Evolutionary conservation across 2,329 filamentous ascomycete genomes (phyloP).

Genomic region (Hypoxylon sp.): DNA sequence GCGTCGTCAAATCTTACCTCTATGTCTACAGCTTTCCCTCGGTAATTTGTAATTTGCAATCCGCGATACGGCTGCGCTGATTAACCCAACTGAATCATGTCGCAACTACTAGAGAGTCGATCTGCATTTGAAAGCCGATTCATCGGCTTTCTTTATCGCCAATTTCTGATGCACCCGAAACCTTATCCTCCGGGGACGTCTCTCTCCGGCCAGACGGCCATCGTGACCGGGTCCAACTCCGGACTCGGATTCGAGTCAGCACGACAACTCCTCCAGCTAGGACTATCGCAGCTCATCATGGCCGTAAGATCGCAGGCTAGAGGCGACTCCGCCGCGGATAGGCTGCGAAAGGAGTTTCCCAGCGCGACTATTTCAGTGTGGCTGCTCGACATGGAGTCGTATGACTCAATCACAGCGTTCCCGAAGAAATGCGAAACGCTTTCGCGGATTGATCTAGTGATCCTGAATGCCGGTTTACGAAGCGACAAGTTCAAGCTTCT

Average conservation of each 20-base stretch:
- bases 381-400: conserved; percentile 39
- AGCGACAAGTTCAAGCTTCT: conserved; percentile 16
- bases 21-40: not conserved
- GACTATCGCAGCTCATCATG: conserved; percentile 28
- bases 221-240: conserved; percentile 35
- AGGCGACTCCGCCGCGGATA: conserved; percentile 30
- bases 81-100: conserved; percentile 47
- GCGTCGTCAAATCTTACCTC: not conserved
- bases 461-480: conserved; percentile 34
- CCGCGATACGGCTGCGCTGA: not conserved
- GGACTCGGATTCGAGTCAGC: conserved; percentile 35
- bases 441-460: conserved; percentile 29
- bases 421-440: conserved; percentile 29
- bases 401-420: conserved; percentile 32
- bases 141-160: conserved; percentile 56
- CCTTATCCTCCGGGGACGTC: conserved; percentile 37
- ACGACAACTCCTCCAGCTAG: conserved; percentile 30
- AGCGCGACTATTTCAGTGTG: conserved; percentile 27
- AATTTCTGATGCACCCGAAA: conserved; percentile 38
- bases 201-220: conserved; percentile 30
- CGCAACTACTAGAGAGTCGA: conserved; percentile 52
- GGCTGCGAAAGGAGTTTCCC: conserved; percentile 29
- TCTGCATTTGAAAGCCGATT: conserved; percentile 50
- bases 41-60: too few relatives aligned
- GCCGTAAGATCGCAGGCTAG: conserved; percentile 25